These are phyloP conservation scores for Syzygium aqueum DNA, from an alignment of 345 rosid species.

Conservation along the genomic window DNA sequence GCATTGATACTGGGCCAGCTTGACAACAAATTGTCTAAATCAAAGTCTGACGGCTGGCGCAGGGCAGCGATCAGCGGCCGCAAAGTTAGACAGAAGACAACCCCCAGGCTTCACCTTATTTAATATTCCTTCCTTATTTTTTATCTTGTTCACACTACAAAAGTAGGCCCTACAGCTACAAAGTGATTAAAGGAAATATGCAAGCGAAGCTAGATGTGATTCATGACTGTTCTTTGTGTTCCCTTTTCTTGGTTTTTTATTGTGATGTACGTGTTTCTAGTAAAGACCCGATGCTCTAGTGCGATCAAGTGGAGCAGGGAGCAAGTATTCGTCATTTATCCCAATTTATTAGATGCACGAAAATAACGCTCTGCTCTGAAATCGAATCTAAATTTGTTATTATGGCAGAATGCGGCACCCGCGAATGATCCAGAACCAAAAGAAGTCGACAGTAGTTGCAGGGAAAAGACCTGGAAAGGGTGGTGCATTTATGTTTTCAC, in stretches of 20 bases:
- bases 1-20: not conserved
- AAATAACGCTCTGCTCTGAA: not conserved
- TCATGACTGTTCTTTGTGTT: too few species aligned
- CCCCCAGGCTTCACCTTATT: not conserved
- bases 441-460: not conserved
- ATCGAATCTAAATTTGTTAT: not conserved
- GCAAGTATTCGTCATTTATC: accelerated
- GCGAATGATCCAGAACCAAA: not conserved
- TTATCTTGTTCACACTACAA: not conserved
- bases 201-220: not conserved
- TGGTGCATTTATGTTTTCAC: not conserved
- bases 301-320: not conserved
- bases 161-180: not conserved
- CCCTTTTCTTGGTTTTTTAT: not conserved
- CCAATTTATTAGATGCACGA: not conserved
- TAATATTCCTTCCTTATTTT: too few species aligned
- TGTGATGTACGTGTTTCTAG: not conserved
- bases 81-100: not conserved
- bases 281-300: not conserved
- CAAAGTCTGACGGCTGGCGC: not conserved
- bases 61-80: not conserved
- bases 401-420: not conserved
- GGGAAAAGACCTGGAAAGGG: not conserved
- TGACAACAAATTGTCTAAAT: not conserved
- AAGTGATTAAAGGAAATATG: not conserved